These are phyloP conservation scores for Exophiala calicioides DNA, from an alignment of 2,329 filamentous ascomycete species.

Conservation along the genomic window DNA sequence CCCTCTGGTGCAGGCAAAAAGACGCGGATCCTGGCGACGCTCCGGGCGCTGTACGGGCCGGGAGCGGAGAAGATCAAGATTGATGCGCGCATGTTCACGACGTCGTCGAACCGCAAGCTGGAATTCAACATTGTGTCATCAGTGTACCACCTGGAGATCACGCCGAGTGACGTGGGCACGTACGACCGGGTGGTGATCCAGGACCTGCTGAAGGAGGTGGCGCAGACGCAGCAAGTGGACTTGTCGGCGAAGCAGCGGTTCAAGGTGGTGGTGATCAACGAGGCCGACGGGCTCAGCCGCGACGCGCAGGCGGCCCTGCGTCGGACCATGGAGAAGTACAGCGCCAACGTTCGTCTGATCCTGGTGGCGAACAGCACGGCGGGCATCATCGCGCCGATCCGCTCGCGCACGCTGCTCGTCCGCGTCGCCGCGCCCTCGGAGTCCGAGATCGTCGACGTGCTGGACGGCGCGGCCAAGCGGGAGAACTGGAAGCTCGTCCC, in stretches of 20 bases:
- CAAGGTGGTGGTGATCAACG: slow-evolving; percentile 99
- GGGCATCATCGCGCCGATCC: slow-evolving; percentile 98
- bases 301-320: slow-evolving; percentile 94
- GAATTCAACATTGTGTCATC: slow-evolving; percentile 99
- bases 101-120: slow-evolving; percentile 85
- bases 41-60: slow-evolving; percentile 92
- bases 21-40: slow-evolving; percentile 89
- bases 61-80: slow-evolving; percentile 99
- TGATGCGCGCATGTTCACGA: slow-evolving; percentile 94
- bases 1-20: slow-evolving; percentile 97
- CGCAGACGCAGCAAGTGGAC: slow-evolving; percentile 99
- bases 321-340: slow-evolving; percentile 99
- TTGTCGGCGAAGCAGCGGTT: slow-evolving; percentile 85
- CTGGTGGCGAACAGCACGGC: slow-evolving; percentile 93
- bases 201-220: slow-evolving; percentile 94
- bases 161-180: slow-evolving; percentile 91
- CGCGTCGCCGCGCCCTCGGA: slow-evolving; percentile 87
- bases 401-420: slow-evolving; percentile 86
- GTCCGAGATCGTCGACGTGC: slow-evolving; percentile 76
- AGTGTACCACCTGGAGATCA: slow-evolving; percentile 97
- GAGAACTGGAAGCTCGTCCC: slow-evolving; percentile 80
- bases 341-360: slow-evolving; percentile 87
- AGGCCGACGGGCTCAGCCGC: slow-evolving; percentile 89
- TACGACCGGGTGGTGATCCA: slow-evolving; percentile 96
- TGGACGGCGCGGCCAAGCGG: slow-evolving; percentile 69